Conservation (phyloP, 768 basidiomycete genomes). For the Lentinula raphanica region DNA sequence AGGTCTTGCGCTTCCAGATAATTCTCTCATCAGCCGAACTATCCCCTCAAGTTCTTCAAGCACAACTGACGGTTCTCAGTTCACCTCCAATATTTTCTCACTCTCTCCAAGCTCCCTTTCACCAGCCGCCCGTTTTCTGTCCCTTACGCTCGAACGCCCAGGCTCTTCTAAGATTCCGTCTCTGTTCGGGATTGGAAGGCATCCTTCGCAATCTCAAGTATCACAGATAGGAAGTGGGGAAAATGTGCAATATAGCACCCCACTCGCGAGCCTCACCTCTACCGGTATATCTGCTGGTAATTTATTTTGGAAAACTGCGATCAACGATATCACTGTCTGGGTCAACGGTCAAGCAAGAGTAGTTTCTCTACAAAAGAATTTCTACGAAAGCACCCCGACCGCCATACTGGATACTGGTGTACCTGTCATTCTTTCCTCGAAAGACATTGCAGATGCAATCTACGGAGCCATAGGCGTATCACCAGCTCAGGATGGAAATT, state of each 20-base stretch:
- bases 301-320: slow-evolving; percentile 53
- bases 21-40: slow-evolving; percentile 55
- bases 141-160: slow-evolving; percentile 63
- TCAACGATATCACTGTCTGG: slow-evolving; percentile 34
- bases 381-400: slow-evolving; percentile 39
- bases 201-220: slow-evolving; percentile 34
- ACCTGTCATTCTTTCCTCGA: slow-evolving; percentile 60
- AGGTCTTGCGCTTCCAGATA: slow-evolving; percentile 68
- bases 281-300: slow-evolving; percentile 35
- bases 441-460: slow-evolving; percentile 62
- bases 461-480: slow-evolving; percentile 68
- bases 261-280: slow-evolving; percentile 4
- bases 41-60: slow-evolving; percentile 47
- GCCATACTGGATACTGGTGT: slow-evolving; percentile 74
- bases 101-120: slow-evolving; percentile 49
- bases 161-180: slow-evolving; percentile 53
- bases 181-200: slow-evolving; percentile 63
- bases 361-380: slow-evolving; percentile 24
- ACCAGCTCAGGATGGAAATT: slow-evolving; percentile 56
- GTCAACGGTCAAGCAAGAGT: slow-evolving; percentile 27
- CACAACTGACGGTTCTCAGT: slow-evolving; percentile 58
- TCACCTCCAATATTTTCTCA: slow-evolving; percentile 68
- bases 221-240: slow-evolving; percentile 3
- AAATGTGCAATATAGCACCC: slow-evolving; percentile 1
- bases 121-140: slow-evolving; percentile 60